Percentiles rank a stretch among this genome's conserved stretches.
Evolutionary conservation across 768 basidiomycete genomes (phyloP).

Genomic region (Boletus patriciae): DNA sequence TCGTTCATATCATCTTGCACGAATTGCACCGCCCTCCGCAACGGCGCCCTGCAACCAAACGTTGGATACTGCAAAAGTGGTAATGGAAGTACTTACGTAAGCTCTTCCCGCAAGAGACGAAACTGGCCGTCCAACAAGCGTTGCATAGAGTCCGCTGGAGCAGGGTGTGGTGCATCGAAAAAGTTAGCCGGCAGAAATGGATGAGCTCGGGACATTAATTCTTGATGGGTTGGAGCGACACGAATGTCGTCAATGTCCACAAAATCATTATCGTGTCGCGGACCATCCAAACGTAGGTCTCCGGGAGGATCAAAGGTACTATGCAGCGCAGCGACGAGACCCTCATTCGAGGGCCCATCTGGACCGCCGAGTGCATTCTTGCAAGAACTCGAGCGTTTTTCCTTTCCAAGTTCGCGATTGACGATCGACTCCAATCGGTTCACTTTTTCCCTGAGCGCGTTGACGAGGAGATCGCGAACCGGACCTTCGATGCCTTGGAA

Average conservation of each 20-base stretch:
- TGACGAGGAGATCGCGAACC: conserved; percentile 40
- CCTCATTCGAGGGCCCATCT: conserved; percentile 27
- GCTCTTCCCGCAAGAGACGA: conserved; percentile 70
- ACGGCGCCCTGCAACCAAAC: conserved; percentile 43
- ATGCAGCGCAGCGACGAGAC: conserved; percentile 40
- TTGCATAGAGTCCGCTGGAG: conserved; percentile 58
- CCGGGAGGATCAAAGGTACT: conserved; percentile 58
- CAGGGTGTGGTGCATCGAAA: conserved; percentile 61
- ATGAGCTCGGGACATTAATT: conserved; percentile 48
- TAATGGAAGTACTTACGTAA: conserved; percentile 46
- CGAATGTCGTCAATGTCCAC: conserved; percentile 55
- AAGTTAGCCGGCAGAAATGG: conserved; percentile 66
- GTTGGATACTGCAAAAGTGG: background rate
- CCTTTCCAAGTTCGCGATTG: conserved; percentile 47
- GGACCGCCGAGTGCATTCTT: background rate
- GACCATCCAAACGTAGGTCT: conserved; percentile 44
- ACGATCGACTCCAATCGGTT: conserved; percentile 43
- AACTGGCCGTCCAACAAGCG: conserved; percentile 72
- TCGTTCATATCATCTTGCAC: conserved; percentile 46
- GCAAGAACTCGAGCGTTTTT: conserved; percentile 24
- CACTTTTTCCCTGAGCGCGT: conserved; percentile 33
- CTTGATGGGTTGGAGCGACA: conserved; percentile 69
- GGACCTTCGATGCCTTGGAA: conserved; percentile 30
- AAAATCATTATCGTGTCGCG: conserved; percentile 70
- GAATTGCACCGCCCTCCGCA: conserved; percentile 50